Percentiles rank a stretch among this genome's conserved stretches.
Evolutionary conservation across 2,329 filamentous ascomycete genomes (phyloP).

Genomic region (Fusarium marasasianum): DNA sequence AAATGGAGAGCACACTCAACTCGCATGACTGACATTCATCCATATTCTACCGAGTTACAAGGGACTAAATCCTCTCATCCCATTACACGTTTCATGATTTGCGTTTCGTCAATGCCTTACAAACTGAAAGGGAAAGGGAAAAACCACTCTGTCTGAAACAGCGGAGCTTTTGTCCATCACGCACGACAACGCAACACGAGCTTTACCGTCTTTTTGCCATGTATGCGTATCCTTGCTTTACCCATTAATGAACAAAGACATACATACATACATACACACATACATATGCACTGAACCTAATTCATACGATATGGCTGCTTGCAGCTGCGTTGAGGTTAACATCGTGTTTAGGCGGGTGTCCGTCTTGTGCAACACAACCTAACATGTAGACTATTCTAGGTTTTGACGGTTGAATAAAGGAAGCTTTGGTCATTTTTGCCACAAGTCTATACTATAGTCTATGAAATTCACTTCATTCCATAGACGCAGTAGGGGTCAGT

Average conservation of each 20-base stretch:
- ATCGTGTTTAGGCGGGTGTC: constrained; percentile 21
- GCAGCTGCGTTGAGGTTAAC: constrained; percentile 10
- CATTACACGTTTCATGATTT: constrained; percentile 36
- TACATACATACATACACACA: constrained; percentile 9
- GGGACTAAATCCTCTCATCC: constrained; percentile 19
- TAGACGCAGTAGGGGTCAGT: background rate
- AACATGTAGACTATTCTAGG: background rate
- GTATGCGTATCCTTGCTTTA: constrained; percentile 9
- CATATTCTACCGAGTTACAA: constrained; percentile 7
- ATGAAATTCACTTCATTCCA: constrained; percentile 26
- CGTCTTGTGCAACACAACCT: constrained; percentile 3
- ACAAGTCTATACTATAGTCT: background rate
- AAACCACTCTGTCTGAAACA: constrained; percentile 42
- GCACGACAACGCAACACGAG: constrained; percentile 3
- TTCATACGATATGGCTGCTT: constrained; percentile 20
- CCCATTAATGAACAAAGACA: constrained; percentile 1
- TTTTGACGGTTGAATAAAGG: background rate
- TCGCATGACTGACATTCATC: background rate
- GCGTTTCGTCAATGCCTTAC: constrained; percentile 39
- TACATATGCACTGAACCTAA: constrained; percentile 26
- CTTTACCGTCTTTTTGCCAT: constrained; percentile 24
- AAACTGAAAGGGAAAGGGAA: background rate
- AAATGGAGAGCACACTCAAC: background rate
- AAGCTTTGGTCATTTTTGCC: constrained; percentile 5
- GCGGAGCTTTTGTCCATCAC: constrained; percentile 22